Base-by-base conservation (phyloP, 768 basidiomycete genomes). In the Leccinum broughii region DNA sequence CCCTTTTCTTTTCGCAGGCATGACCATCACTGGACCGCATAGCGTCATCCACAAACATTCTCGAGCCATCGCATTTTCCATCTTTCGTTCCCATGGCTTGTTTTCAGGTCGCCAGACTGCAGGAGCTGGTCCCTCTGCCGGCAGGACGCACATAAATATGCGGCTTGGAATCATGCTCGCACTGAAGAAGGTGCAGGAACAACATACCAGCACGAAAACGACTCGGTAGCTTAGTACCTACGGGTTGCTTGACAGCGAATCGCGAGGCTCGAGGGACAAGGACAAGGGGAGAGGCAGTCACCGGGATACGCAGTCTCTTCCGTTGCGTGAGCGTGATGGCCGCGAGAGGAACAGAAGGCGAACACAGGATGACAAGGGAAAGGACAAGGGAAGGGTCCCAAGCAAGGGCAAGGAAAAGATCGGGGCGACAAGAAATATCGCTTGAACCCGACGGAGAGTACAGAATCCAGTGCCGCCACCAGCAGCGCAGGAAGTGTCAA, bases 31-130 rank as follows among this genome's bases (percentile, higher is more conserved):
- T 37, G 88, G 88, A 1, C 89, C 90, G 0, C 77, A 79, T 24
- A 80, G 84, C 35, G 85, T 88, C 56, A 84, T 93, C 35, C 92
- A 93, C 73, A 90, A 90, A 64, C 92, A 93, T 69, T 90, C 91
- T 1, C 85, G 88, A 57, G 88, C 88, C 3, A 75, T 83, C 32
- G 92, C 89, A 1, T 92, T 92, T 73, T 91, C 91, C 0, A 83
- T 93, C 52, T 87, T 88, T 71, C 84, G 92, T 51, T 83, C 83
- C 57, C 85, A 88, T 56, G 53, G 54, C 22, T 44, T 69, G n/a
- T 68, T 67, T 50, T 58, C 66, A n/a, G 49, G 58, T 48, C 67
- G 68, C 14, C 64, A 61, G 3, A 17, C 60, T 11, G 59, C 54
- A n/a, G 63, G 58, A 35, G 9, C 35, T 8, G 35, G 44, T 20